These are phyloP conservation scores for Teunomyces funiuensis DNA, from an alignment of 805 yeast genomes.

Conservation along the genomic window DNA sequence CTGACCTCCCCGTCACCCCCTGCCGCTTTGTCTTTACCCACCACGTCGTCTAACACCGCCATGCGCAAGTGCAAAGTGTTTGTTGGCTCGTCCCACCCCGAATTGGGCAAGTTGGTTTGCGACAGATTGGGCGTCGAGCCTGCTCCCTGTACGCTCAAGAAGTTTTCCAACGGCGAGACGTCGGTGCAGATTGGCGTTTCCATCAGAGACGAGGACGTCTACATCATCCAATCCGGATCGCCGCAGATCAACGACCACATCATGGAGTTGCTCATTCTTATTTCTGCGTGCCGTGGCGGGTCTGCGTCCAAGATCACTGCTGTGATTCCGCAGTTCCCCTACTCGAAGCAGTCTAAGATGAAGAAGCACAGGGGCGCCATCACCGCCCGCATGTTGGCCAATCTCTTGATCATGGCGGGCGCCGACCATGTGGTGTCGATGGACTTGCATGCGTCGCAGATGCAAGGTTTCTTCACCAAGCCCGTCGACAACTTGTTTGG, in stretches of 20 bases:
- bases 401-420: conserved; percentile 94
- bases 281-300: conserved; percentile 96
- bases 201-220: conserved; percentile 95
- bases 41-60: not conserved
- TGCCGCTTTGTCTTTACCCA: conserved; percentile 5
- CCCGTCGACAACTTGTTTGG: conserved; percentile 97
- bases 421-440: conserved; percentile 98
- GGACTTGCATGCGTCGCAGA: conserved; percentile 96
- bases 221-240: conserved; percentile 86
- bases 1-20: not conserved
- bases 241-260: conserved; percentile 88
- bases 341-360: conserved; percentile 96
- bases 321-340: conserved; percentile 96
- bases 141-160: conserved; percentile 87
- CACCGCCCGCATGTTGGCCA: conserved; percentile 97
- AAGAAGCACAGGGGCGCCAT: conserved; percentile 98
- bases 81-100: conserved; percentile 96
- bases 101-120: conserved; percentile 86
- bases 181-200: conserved; percentile 93
- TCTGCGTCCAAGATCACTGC: conserved; percentile 97
- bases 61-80: conserved; percentile 98
- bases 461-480: conserved; percentile 97
- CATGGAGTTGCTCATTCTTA: conserved; percentile 91
- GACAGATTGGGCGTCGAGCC: conserved; percentile 88
- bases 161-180: conserved; percentile 97